Evolutionary conservation across 805 yeast species (phyloP).

Genomic region (Candida ulmi): DNA sequence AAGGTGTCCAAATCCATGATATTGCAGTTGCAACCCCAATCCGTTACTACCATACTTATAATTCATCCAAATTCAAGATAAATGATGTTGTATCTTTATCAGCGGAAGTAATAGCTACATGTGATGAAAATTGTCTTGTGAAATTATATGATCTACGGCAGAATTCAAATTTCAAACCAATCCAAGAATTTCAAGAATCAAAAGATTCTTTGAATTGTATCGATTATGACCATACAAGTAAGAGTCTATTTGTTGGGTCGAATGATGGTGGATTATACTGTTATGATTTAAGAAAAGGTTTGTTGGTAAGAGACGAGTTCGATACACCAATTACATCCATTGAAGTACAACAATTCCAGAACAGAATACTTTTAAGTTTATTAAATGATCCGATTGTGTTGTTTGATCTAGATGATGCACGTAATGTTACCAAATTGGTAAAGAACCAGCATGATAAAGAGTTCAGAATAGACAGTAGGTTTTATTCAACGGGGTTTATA

Average conservation of each 20-base stretch:
- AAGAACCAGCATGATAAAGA: slow-evolving; percentile 2
- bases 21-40: not conserved
- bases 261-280: slow-evolving; percentile 18
- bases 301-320: slow-evolving; percentile 7
- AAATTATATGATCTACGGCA: slow-evolving; percentile 12
- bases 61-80: slow-evolving; percentile 5
- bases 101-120: slow-evolving; percentile 12
- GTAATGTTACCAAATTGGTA: not conserved
- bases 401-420: slow-evolving; percentile 3
- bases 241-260: slow-evolving; percentile 12
- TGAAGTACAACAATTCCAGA: not conserved
- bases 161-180: slow-evolving; percentile 20
- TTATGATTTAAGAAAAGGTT: slow-evolving; percentile 18
- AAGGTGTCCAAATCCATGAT: not conserved
- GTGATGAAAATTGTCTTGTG: slow-evolving; percentile 16
- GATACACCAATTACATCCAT: slow-evolving; percentile 8
- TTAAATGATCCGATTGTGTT: not conserved
- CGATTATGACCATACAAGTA: slow-evolving; percentile 2
- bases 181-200: slow-evolving; percentile 28
- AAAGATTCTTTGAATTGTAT: slow-evolving; percentile 23
- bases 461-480: slow-evolving; percentile 9
- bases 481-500: slow-evolving; percentile 1
- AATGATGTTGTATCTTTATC: slow-evolving; percentile 8
- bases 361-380: slow-evolving; percentile 4
- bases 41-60: not conserved